Percentiles rank a stretch among this genome's conserved stretches.
Evolutionary conservation across 768 basidiomycete genomes (phyloP).

Genomic region (Serendipita sp.): DNA sequence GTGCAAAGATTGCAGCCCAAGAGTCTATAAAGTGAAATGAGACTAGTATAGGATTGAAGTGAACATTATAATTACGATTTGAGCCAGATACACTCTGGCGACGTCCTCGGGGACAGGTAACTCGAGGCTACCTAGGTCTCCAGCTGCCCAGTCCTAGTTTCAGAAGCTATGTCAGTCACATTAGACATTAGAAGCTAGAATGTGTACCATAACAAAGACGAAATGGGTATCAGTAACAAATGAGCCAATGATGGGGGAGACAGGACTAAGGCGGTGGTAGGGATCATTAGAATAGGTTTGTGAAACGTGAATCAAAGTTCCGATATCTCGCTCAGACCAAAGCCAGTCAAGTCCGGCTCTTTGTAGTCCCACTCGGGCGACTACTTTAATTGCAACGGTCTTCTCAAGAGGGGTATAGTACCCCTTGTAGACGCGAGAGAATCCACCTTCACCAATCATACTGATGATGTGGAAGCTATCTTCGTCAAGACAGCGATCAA

Average conservation of each 20-base stretch:
- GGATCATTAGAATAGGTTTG: neutral
- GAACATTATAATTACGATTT: neutral
- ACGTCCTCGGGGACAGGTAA: neutral
- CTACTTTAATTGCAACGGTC: neutral
- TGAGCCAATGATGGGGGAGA: neutral
- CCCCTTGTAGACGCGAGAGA: neutral
- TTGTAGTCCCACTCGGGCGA: neutral
- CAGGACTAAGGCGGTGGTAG: neutral
- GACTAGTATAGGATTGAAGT: neutral
- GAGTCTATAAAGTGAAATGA: neutral
- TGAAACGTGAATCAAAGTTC: neutral
- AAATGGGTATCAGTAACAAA: neutral
- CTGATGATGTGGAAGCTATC: neutral
- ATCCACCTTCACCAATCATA: neutral
- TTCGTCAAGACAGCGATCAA: neutral
- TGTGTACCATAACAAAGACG: neutral
- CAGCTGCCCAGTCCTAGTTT: neutral
- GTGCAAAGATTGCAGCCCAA: conserved; percentile 23
- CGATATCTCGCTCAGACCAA: neutral
- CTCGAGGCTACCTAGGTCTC: neutral
- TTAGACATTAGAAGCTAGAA: neutral
- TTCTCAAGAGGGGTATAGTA: neutral
- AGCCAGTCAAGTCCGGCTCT: too few species aligned
- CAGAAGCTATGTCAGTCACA: neutral
- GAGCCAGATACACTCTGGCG: neutral